Evolutionary conservation across 352 stramenopile genomes (phyloP), one percentile per base, ranked within the genome.

Genomic region (Pythium insidiosum): DNA sequence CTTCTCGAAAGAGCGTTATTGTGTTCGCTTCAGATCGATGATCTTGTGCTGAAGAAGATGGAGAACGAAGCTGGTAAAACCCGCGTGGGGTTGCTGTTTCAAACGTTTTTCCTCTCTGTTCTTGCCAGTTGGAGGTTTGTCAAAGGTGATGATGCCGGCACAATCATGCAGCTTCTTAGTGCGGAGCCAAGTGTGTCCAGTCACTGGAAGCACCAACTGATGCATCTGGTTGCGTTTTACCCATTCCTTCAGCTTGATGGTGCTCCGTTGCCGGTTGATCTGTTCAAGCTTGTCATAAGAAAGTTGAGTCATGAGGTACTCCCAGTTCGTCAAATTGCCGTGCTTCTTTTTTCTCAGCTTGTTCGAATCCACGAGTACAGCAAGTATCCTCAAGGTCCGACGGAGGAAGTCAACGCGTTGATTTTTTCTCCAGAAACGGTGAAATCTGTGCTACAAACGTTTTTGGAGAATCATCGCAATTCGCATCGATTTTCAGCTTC

Each of bases 151-250:
- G 26, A n/a, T 6, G 20, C 54, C 7, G 7, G 48, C 43, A 18
- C 79, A 22, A 23, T 86, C 35, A 37, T 58, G 18, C 38, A 54
- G 15, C 18, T 87, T 7, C 7, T 86, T 5, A 37, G 46, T 9
- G 52, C 61, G 0, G 68, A 90, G 31, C 68, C 68, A 16, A 19
- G 48, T 4, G 15, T 51, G 4, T 52, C 53, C 5, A 70, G 75
- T 22, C 78, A 90, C 45, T 90, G 78, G 78, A 84, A 86, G 53
- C 68, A 84, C 20, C 78, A 88, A 19, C 36, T 90, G 19, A 73
- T 90, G 68, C 69, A 87, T 35, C 51, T 90, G 20, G 78, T 83
- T 16, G 63, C 58, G 29, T 45, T 90, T 13, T 84, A 78, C 47
- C 78, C 75, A 15, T 62, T 80, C 28, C 53, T 90, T 24, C 70